Base-by-base conservation (phyloP, 176 grass and related monocot species). In the Dactylis glomerata region DNA sequence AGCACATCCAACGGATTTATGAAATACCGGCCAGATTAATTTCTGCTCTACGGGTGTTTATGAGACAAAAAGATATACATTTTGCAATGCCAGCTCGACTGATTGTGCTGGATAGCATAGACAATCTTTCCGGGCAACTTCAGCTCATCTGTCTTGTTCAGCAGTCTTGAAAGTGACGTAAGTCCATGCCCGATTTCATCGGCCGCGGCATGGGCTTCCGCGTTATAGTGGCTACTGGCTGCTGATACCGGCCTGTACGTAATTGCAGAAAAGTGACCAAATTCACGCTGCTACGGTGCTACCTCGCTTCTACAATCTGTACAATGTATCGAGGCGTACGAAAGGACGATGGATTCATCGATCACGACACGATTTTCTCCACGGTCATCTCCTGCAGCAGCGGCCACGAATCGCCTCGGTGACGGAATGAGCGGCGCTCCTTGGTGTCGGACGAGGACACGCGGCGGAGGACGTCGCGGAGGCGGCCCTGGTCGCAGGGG, bases 391-490 rank as follows among this genome's bases (percentile, higher is more conserved):
- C 38, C 38, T 27, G n/a, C 13, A 72, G 40, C 11, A 72, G 68
- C 68, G 68, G 40, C 68, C 12, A 5, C 22, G 68, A 45, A 23
- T 45, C 68, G 6, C n/a, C 16, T 14, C 36, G 22, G 34, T 22
- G 17, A 13, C 40, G 2, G 38, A 16, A 27, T 6, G 23, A 16
- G 32, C 33, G 13, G 17, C 13, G 71, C n/a, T n/a, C n/a, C n/a
- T n/a, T n/a, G n/a, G n/a, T n/a, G n/a, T 26, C n/a, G 0, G 36
- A 14, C 34, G 65, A n/a, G 10, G 83, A 82, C 3, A 66, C 88
- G 27, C 54, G 73, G 65, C 23, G 85, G 81, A 91, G 76, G 69
- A 88, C 81, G 77, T 85, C 76, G 27, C 64, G 85, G 68, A 91
- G 83, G 51, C 8, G 63, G 42, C 72, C 63, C 68, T 81, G 85